phyloP scores from a whole-genome alignment of 2,329 filamentous ascomycete genomes.

The Claviceps sp. region DNA sequence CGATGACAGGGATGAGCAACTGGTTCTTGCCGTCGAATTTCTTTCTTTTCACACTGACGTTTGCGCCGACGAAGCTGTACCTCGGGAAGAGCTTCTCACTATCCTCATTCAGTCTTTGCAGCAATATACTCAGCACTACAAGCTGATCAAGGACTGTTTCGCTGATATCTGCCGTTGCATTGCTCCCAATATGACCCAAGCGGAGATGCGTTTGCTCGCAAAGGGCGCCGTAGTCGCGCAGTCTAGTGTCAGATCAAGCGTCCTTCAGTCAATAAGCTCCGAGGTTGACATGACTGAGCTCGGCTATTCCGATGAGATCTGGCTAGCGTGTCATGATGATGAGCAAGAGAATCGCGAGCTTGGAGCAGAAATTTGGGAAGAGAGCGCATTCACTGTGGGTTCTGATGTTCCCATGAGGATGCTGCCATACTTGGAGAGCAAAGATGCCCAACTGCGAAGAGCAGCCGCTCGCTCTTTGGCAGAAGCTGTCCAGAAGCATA shows the following conservation, averaged over 20 bases:
- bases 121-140: constrained; percentile 83
- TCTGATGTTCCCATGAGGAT: constrained; percentile 52
- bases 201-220: constrained; percentile 66
- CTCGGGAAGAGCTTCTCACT: constrained; percentile 59
- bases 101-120: constrained; percentile 74
- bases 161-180: constrained; percentile 75
- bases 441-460: constrained; percentile 68
- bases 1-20: constrained; percentile 79
- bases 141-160: constrained; percentile 85
- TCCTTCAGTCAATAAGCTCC: constrained; percentile 78
- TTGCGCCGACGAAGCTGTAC: constrained; percentile 61
- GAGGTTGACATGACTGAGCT: constrained; percentile 87
- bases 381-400: constrained; percentile 65
- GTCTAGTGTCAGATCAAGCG: constrained; percentile 65
- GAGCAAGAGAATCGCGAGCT: constrained; percentile 75
- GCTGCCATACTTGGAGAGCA: constrained; percentile 65
- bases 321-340: constrained; percentile 86
- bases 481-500: constrained; percentile 52
- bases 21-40: constrained; percentile 80
- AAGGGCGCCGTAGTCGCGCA: constrained; percentile 69
- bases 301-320: constrained; percentile 78
- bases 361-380: constrained; percentile 85
- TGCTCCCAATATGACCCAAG: constrained; percentile 60
- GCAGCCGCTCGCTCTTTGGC: constrained; percentile 74
- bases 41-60: constrained; percentile 77